A percentile compares a stretch with the other conserved stretches of the same genome.
phyloP scores from a whole-genome alignment of 129 eudicot species.

The Escallonia herrerae region DNA sequence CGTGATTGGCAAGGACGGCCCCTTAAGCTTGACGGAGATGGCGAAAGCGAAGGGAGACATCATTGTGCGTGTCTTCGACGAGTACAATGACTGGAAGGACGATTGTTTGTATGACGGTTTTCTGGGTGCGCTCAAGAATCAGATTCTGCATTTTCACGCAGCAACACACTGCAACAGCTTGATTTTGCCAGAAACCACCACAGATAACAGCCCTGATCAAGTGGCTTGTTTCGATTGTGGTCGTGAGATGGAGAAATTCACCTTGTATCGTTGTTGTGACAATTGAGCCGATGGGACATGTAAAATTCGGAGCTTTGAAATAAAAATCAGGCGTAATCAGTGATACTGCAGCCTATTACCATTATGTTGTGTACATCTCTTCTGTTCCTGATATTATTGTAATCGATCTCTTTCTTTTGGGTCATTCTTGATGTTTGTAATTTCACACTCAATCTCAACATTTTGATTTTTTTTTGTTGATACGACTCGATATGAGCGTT shows the following conservation, averaged over 20 bases:
- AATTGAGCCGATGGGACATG: conserved; percentile 17
- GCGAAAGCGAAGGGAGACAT: conserved; percentile 33
- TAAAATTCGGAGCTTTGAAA: too few species aligned
- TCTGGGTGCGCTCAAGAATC: conserved; percentile 34
- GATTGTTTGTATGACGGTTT: conserved; percentile 28
- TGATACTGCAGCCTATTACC: too few species aligned
- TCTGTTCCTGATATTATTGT: too few species aligned
- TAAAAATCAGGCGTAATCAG: too few species aligned
- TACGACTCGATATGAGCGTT: too few species aligned
- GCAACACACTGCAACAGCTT: conserved; percentile 57
- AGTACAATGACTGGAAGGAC: conserved; percentile 36
- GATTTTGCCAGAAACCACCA: conserved; percentile 40
- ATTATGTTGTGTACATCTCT: too few species aligned
- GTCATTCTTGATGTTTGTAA: too few species aligned
- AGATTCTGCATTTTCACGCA: conserved; percentile 32
- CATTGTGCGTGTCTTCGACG: conserved; percentile 25
- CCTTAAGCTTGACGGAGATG: conserved; percentile 33
- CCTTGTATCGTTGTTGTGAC: conserved; percentile 73
- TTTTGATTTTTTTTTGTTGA: too few species aligned
- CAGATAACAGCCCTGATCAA: conserved; percentile 43
- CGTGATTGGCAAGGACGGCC: conserved; percentile 23
- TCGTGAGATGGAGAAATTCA: conserved; percentile 56
- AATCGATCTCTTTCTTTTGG: too few species aligned
- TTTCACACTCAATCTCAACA: too few species aligned
- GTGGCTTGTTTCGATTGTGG: conserved; percentile 66